Base-by-base conservation (phyloP, 164 flowering plant species). In the Platanus orientalis region DNA sequence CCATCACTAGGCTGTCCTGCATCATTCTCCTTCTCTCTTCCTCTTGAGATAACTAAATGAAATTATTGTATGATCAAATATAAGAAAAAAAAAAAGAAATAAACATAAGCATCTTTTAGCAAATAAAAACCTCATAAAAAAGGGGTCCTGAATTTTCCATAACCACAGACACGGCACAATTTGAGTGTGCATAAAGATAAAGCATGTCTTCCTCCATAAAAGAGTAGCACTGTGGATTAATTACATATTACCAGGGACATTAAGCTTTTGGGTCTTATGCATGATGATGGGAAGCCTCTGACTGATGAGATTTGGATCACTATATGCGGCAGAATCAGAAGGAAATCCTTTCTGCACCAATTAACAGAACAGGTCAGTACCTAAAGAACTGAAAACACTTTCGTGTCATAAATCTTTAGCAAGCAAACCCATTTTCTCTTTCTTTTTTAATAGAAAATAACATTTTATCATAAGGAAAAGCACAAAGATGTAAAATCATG, bases 291-390 rank as follows among this genome's bases (percentile, higher is more conserved):
- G 89, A 56, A 95, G 97, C 74, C 82, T 85, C 64, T 85, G 80
- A 61, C 84, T 74, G 76, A 87, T 79, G 71, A 69, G 64, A 74
- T 81, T 83, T 64, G 97, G 97, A 74, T 95, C 97, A 65, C 69
- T 74, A 71, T 90, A 88, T 29, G 88, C 76, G 58, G 94, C 88
- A 72, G 85, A 73, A 78, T 90, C 97, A 74, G 81, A 70, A 51
- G 96, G 88, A 63, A 80, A 77, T 49, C 97, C 97, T 81, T 80
- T 88, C 99, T 89, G 99, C 82, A 80, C 36, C 53, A 72, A 57
- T 64, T 47, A 69, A 77, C 39, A 50, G n/a, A 64, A 42, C 23
- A 48, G 30, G 59, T 11, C 9, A 25, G 49, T 59, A 57, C 24
- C 23, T 57, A 11, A 57, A 52, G 53, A 60, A 20, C 24, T 17